Evolutionary conservation across 2,329 filamentous ascomycete species (phyloP).

Genomic region (Fusarium udum): DNA sequence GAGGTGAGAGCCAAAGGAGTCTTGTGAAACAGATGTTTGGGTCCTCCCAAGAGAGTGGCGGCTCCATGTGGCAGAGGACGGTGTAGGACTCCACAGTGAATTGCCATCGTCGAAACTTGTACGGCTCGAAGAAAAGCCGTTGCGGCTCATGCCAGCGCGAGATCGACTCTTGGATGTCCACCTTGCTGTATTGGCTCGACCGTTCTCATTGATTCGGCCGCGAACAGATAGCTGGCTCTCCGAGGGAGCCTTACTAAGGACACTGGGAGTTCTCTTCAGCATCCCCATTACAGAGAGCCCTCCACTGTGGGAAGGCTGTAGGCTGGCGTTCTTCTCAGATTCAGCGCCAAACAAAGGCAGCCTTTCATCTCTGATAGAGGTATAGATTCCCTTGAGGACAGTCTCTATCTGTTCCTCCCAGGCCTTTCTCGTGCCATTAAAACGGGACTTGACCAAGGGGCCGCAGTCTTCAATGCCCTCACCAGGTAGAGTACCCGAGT

Average conservation of each 20-base stretch:
- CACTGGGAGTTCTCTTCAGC: constrained; percentile 87
- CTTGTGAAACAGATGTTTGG: constrained; percentile 89
- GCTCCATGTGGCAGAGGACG: constrained; percentile 94
- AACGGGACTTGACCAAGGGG: constrained; percentile 79
- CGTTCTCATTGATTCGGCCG: constrained; percentile 72
- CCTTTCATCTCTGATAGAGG: constrained; percentile 86
- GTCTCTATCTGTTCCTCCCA: constrained; percentile 92
- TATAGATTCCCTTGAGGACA: constrained; percentile 93
- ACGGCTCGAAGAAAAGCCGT: constrained; percentile 86
- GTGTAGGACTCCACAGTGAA: constrained; percentile 86
- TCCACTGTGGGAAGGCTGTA: constrained; percentile 62
- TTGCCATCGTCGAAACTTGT: constrained; percentile 93
- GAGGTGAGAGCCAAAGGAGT: constrained; percentile 83
- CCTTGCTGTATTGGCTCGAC: constrained; percentile 66
- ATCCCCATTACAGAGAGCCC: constrained; percentile 79
- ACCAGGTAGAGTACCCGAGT: constrained; percentile 53
- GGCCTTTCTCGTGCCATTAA: constrained; percentile 76
- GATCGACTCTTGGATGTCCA: constrained; percentile 91
- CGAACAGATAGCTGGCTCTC: constrained; percentile 76
- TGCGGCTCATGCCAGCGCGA: constrained; percentile 75
- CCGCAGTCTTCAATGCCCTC: constrained; percentile 65
- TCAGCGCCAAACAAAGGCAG: constrained; percentile 84
- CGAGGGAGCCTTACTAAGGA: constrained; percentile 91
- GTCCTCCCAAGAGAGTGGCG: constrained; percentile 92
- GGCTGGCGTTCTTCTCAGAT: constrained; percentile 51